Evolutionary conservation across 2,329 filamentous ascomycete species (phyloP), one percentile per base, ranked within the genome.

Genomic region (Zymoseptoria crescenta): DNA sequence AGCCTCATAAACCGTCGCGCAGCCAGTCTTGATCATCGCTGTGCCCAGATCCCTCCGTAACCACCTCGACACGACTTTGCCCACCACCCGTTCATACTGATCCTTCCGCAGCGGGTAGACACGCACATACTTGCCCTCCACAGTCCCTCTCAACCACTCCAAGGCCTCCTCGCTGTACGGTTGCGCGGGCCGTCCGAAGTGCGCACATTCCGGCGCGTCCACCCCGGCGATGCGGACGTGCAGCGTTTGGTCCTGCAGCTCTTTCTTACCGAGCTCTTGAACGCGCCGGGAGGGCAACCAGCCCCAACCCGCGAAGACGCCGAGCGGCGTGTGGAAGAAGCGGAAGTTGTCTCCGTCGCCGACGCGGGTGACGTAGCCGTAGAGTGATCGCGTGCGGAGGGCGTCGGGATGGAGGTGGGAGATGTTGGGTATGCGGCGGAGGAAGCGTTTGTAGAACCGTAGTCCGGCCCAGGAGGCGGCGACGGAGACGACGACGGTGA

Each of bases 291-390:
- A 59, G 2, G 64, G 62, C 1, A 69, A 53, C 67, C 67, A 70
- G n/a, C 88, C 91, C 94, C 94, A 99, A 56, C 94, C 94, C 9
- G 87, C 82, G 55, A 92, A 74, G 65, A 86, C 82, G 9, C 94
- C 94, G n/a, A 93, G 93, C 0, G 94, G 94, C 0, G 91, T 97
- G 74, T 99, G 94, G 73, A 88, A 99, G 53, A 99, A 74, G 67
- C 94, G 88, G 73, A 99, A 96, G 72, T 93, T 93, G 74, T 99
- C 94, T 3, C 91, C 95, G 80, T 99, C 94, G 49, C 95, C 94
- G 24, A 99, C 94, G 67, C 89, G 91, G 10, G 93, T 96, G 49
- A 97, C 94, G 62, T 83, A 83, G 13, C 94, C 94, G 67, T 93
- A 88, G 49, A 99, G 71, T 66, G 84, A 92, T 67, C 89, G 82